Evolutionary conservation across 257 asterid genomes (phyloP), one percentile per base, ranked within the genome.

Genomic region (Solanum sparsipilum): DNA sequence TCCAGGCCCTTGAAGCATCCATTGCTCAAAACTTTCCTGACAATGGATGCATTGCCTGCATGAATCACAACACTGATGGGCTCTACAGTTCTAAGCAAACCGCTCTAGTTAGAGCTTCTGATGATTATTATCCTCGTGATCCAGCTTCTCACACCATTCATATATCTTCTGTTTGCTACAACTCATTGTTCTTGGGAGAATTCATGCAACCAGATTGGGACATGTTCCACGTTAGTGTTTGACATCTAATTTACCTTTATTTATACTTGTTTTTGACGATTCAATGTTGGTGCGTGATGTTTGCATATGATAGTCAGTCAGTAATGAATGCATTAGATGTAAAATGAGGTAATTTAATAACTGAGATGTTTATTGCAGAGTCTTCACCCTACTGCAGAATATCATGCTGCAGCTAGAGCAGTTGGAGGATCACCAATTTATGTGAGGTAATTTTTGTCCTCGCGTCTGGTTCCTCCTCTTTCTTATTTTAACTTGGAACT

Each of bases 161-260:
- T 81, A 96, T 96, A 36, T 93, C 98, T 9, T 93, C 98, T 0
- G 99, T 96, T 56, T 98, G 98, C 87, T 96, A 96, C 88, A 96
- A 96, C 86, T 92, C 98, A 0, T 32, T 95, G 6, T 96, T 96
- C 92, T 93, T 96, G 75, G 99, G 98, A 88, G 99, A 96, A 70
- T 94, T 95, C 75, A 94, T 94, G 98, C 98, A 96, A 76, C 96
- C 98, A 44, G 99, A 97, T 88, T 97, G 99, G 99, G 99, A 97
- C 91, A 97, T 94, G 98, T 97, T 97, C 90, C 99, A 97, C 29
- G 99, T 97, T 89, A 92, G 98, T 91, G 84, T 41, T 34, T 83
- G 38, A 34, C 29, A 68, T 56, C 32, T 38, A 6, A 52, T 83
- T 25, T n/a, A n/a, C n/a, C n/a, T n/a, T n/a, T 48, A 81, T 15